A percentile compares a stretch with the other conserved stretches of the same genome.
These are phyloP conservation scores for Rubia peregrina DNA, from an alignment of 305 asterid genomes.

Conservation along the genomic window DNA sequence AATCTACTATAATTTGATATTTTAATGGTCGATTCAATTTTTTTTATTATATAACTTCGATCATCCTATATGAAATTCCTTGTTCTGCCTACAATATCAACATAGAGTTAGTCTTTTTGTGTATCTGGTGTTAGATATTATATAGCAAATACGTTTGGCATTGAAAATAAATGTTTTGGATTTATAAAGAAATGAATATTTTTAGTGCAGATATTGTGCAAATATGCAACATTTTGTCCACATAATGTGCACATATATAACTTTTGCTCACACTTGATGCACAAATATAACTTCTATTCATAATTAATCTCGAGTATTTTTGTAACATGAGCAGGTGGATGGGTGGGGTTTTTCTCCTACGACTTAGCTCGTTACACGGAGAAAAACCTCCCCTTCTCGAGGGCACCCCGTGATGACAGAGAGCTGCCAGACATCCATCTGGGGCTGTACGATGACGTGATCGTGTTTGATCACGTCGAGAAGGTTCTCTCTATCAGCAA, in stretches of 20 bases:
- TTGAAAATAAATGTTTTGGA: neutral
- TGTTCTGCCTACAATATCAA: too few relatives aligned
- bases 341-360: constrained; percentile 91
- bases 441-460: constrained; percentile 76
- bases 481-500: constrained; percentile 43
- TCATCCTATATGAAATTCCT: too few relatives aligned
- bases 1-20: too few relatives aligned
- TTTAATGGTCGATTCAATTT: too few relatives aligned
- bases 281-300: neutral
- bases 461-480: constrained; percentile 82
- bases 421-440: constrained; percentile 79
- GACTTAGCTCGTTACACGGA: constrained; percentile 77
- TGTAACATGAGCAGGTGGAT: constrained; percentile 60
- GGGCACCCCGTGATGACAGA: constrained; percentile 77
- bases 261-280: neutral
- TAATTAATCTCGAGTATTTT: neutral
- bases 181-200: too few relatives aligned
- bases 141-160: neutral
- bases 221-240: neutral
- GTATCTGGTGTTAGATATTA: neutral
- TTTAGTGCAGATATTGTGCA: neutral
- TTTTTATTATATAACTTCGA: too few relatives aligned
- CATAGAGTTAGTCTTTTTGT: neutral
- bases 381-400: constrained; percentile 55
- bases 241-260: neutral